Evolutionary conservation across 495 filamentous ascomycete species (phyloP), one percentile per base, ranked within the genome.

Genomic region (Paragyromitra xinjiangensis): DNA sequence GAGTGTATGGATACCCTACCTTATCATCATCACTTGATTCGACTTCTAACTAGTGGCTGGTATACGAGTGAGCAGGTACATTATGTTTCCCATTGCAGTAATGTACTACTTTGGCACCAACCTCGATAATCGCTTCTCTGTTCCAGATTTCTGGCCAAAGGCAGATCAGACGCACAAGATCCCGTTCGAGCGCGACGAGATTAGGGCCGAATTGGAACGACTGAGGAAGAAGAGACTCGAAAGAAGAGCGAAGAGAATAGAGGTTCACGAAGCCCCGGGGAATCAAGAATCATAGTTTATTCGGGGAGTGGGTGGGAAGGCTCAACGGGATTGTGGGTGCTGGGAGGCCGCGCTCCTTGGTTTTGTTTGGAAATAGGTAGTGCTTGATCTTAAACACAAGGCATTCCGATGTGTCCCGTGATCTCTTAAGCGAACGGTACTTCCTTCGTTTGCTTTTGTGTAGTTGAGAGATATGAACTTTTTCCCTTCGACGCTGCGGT

Each of bases 101-200:
- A 99, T 99, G 95, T 99, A 97, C 87, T 99, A 99, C 86, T 99
- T 98, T 87, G 95, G 95, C 83, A 97, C 94, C 55, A 99, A 99
- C 84, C 92, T 99, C 75, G 95, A 99, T 84, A 88, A 90, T 68
- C 91, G 92, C 73, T 99, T 99, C 86, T 82, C 87, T 56, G 92
- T 97, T 1, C 90, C 91, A 12, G 92, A 92, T 73, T 99, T 99
- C 88, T 99, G 95, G 95, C 95, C 95, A 26, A 92, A 90, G 78
- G 86, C 90, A 42, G 91, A 92, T 75, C 88, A 95, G 83, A 93
- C 93, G 51, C 92, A 99, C 84, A 92, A 88, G 82, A 93, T 99
- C 63, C 95, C 95, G 0, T 88, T 91, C 53, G 94, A 98, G 76
- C 89, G 87, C 74, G 95, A 97, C 45, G 95, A 99, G 85, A 94